Conservation (phyloP, 805 yeast genomes). For the Candida odintsovae region DNA sequence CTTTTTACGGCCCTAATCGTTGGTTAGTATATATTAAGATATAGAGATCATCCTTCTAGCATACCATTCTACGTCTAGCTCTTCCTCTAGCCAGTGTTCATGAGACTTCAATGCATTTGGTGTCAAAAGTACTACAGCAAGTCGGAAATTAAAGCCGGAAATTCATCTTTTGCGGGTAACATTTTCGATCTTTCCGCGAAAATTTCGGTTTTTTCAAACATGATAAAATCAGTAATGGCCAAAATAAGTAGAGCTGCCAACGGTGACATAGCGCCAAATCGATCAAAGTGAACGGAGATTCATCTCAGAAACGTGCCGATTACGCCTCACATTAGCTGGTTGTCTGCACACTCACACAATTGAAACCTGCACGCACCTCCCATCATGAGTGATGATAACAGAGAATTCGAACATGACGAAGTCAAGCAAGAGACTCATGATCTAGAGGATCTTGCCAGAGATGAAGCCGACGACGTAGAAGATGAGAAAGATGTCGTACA, state of each 20-base stretch:
- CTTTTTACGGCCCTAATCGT: constrained; percentile 10
- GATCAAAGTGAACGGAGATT: background rate
- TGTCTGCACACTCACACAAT: background rate
- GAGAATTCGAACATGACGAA: constrained; percentile 20
- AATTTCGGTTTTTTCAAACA: background rate
- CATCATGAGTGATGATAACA: constrained; percentile 15
- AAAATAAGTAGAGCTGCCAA: background rate
- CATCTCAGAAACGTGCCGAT: background rate
- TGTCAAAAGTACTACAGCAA: background rate
- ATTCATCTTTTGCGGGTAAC: background rate
- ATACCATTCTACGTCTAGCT: background rate
- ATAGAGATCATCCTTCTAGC: too few relatives aligned
- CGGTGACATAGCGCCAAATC: background rate
- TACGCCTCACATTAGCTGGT: background rate
- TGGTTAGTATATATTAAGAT: background rate
- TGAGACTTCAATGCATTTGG: background rate
- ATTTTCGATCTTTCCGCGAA: background rate
- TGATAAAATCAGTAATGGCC: background rate
- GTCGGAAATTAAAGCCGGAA: background rate
- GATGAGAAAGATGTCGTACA: constrained; percentile 25
- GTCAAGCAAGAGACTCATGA: constrained; percentile 19
- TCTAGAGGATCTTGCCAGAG: constrained; percentile 18
- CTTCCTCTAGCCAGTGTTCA: too few relatives aligned
- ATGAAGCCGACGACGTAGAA: constrained; percentile 17
- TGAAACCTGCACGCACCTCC: background rate